A percentile compares a stretch with the other conserved stretches of the same genome.
Conservation (phyloP, 2,329 filamentous ascomycete genomes). For the Colletotrichum karsti region DNA sequence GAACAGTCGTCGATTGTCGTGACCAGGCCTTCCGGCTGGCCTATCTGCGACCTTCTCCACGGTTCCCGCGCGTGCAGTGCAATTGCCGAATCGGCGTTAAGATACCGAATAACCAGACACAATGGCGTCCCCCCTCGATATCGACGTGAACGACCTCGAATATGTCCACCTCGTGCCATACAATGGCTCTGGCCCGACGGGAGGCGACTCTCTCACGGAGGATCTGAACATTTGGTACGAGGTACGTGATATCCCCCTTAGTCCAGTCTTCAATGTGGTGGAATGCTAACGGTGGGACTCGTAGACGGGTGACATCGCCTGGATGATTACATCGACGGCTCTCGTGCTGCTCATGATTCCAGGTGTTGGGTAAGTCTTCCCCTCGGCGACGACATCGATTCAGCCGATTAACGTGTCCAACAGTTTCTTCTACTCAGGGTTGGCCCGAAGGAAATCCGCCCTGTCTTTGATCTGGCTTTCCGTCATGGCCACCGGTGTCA, state of each 20-base stretch:
- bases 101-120: background rate
- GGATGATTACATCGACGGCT: conserved; percentile 83
- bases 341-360: conserved; percentile 93
- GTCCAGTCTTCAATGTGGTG: background rate
- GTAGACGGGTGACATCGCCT: conserved; percentile 83
- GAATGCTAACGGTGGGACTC: conserved; percentile 27
- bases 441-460: conserved; percentile 88
- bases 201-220: conserved; percentile 73
- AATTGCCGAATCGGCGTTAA: conserved; percentile 18
- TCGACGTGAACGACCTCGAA: conserved; percentile 51
- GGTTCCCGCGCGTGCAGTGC: background rate
- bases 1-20: background rate
- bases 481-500: conserved; percentile 84
- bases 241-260: conserved; percentile 49
- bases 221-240: conserved; percentile 84
- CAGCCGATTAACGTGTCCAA: background rate
- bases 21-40: background rate
- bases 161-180: conserved; percentile 62
- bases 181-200: conserved; percentile 71
- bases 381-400: background rate
- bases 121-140: conserved; percentile 40
- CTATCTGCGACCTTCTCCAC: background rate
- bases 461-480: conserved; percentile 91
- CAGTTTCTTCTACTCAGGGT: conserved; percentile 90
- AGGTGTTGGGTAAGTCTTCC: conserved; percentile 68